Percentiles rank a stretch among this genome's conserved stretches.
Evolutionary conservation across 1,284 basidiomycete genomes (phyloP).

Genomic region (Sanghuangporus baumii): DNA sequence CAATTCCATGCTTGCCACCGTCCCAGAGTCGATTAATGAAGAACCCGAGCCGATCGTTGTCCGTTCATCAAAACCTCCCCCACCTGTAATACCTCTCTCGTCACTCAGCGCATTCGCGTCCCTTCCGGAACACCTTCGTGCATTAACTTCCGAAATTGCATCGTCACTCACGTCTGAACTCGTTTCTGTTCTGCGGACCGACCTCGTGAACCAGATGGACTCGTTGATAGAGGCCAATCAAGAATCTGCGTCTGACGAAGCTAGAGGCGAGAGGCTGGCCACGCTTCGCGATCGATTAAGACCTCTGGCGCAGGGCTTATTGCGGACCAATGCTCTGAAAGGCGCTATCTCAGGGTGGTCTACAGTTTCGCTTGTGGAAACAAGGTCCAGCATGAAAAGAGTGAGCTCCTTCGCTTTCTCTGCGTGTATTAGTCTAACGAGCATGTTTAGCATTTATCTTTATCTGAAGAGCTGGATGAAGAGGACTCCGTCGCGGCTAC

Average conservation of each 20-base stretch:
- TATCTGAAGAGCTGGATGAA: conserved; percentile 47
- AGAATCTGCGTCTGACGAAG: not conserved
- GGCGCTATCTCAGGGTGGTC: conserved; percentile 73
- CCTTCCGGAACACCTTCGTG: conserved; percentile 62
- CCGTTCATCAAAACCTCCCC: conserved; percentile 14
- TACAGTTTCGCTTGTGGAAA: conserved; percentile 64
- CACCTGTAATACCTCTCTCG: conserved; percentile 44
- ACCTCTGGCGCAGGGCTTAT: conserved; percentile 71
- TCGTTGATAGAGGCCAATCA: conserved; percentile 5
- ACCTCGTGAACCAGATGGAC: conserved; percentile 54
- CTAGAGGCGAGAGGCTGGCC: conserved; percentile 19
- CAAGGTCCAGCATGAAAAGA: conserved; percentile 56
- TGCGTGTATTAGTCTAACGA: not conserved
- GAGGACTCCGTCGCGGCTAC: conserved; percentile 37
- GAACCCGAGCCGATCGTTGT: conserved; percentile 14
- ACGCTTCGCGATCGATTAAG: conserved; percentile 55
- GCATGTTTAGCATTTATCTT: conserved; percentile 43
- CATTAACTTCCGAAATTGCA: conserved; percentile 67
- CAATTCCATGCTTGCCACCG: conserved; percentile 26
- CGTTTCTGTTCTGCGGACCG: conserved; percentile 60
- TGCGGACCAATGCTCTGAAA: conserved; percentile 70
- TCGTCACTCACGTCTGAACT: conserved; percentile 77
- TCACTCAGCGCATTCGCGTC: conserved; percentile 64
- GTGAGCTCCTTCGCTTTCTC: conserved; percentile 32
- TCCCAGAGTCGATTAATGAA: conserved; percentile 30